A percentile compares a stretch with the other conserved stretches of the same genome.
phyloP scores from a whole-genome alignment of 306 rosid species.

The Dryas drummondii region DNA sequence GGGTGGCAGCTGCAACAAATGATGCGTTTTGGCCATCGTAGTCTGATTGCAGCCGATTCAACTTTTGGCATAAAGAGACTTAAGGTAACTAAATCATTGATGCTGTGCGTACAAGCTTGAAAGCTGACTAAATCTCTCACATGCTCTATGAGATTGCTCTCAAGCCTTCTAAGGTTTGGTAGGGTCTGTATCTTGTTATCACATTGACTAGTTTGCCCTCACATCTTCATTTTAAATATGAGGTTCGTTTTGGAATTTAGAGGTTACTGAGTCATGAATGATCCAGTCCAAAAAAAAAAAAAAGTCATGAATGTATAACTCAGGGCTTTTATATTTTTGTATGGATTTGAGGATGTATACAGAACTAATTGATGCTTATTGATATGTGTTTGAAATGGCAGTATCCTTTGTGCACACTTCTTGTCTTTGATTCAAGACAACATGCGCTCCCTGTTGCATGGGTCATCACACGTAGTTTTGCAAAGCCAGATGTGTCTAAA shows the following conservation, averaged over 20 bases:
- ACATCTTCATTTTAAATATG: too few species aligned
- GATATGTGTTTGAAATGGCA: slow-evolving; percentile 43
- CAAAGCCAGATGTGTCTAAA: slow-evolving; percentile 77
- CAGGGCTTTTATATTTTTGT: background rate
- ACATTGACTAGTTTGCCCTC: background rate
- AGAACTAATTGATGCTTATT: slow-evolving; percentile 22
- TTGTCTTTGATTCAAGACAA: slow-evolving; percentile 90
- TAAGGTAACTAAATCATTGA: slow-evolving; percentile 49
- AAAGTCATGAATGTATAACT: background rate
- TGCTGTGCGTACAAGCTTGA: slow-evolving; percentile 1
- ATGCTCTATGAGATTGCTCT: background rate
- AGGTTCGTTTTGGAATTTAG: background rate
- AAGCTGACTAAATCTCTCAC: background rate
- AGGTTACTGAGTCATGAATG: background rate
- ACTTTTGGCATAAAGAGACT: slow-evolving; percentile 90
- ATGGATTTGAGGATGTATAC: background rate
- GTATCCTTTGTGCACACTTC: slow-evolving; percentile 93
- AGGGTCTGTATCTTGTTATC: background rate
- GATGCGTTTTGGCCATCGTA: slow-evolving; percentile 87
- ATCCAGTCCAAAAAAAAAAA: background rate
- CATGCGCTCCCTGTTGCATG: slow-evolving; percentile 98
- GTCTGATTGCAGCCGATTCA: slow-evolving; percentile 82
- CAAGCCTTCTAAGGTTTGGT: background rate
- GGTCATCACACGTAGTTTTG: slow-evolving; percentile 89
- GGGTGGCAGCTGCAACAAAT: slow-evolving; percentile 97